Evolutionary conservation across 441 rosid species (phyloP), one percentile per base, ranked within the genome.

Genomic region (Pelargonium citronellum): DNA sequence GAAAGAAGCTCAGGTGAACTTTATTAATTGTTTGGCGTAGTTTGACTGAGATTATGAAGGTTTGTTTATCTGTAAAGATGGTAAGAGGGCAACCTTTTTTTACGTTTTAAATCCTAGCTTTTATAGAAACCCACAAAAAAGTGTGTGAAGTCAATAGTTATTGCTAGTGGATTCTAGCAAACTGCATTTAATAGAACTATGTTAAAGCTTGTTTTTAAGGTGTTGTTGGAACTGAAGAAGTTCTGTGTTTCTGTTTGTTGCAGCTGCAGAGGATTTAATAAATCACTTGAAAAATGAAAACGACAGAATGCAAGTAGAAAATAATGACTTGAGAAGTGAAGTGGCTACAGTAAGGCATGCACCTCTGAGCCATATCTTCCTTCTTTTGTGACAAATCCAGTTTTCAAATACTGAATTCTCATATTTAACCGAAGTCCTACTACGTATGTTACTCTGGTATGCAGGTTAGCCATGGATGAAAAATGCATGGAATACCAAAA

Each of bases 391-490:
- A 34, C 20, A 34, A 2, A 47, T 47, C 66, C 22, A 55, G 4
- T 9, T 1, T 46, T 46, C 51, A 12, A 39, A 22, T 10, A 16
- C 5, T 27, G 9, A 11, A 19, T 24, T 68, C 13, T 62, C 7
- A 22, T 30, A 19, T 20, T 49, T 0, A 43, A 34, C 39, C 6
- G 7, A 34, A 34, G 39, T 34, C 39, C 34, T 74, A 57, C 61
- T 49, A 58, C 9, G 51, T 3, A 43, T n/a, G 4, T 68, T 67
- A 39, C 69, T 37, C 65, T 70, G 8, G 17, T 55, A 70, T 73
- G 77, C 79, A 93, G 96, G 75, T 85, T 84, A 11, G 64, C 72
- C 79, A 80, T 75, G 79, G 89, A 86, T 47, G 79, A 83, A 43
- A 80, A 81, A 70, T 71, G 81, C 74, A 61, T 78, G 37, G 86